phyloP scores from a whole-genome alignment of 176 grass and related monocot genomes.

The Secale cereale region DNA sequence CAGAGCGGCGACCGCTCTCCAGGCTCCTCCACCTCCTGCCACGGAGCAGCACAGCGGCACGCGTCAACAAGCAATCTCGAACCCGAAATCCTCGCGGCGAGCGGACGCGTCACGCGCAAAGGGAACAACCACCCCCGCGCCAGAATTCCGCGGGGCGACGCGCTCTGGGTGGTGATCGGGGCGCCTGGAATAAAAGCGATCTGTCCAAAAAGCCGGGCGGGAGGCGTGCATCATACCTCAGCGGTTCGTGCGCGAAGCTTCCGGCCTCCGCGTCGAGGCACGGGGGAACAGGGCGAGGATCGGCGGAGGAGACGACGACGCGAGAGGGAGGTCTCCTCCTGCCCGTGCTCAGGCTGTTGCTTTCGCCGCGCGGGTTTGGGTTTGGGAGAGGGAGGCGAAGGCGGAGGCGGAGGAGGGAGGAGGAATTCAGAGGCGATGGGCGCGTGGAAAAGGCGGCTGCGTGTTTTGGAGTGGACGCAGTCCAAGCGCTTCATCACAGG shows the following conservation, averaged over 20 bases:
- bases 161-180: too few relatives aligned
- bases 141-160: not conserved
- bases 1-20: not conserved
- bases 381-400: not conserved
- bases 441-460: constrained; percentile 42
- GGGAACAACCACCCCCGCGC: not conserved
- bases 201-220: not conserved
- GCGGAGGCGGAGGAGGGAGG: not conserved
- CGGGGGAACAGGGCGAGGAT: not conserved
- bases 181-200: not conserved
- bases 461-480: constrained; percentile 30
- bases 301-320: not conserved
- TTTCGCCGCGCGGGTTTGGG: not conserved
- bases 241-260: not conserved
- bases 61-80: not conserved
- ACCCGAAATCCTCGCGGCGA: not conserved
- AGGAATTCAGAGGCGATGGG: constrained; percentile 14
- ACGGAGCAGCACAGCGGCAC: not conserved
- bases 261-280: not conserved
- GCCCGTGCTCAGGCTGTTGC: not conserved
- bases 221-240: constrained; percentile 24
- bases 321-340: not conserved
- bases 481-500: constrained; percentile 17
- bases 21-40: not conserved
- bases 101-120: not conserved